Percentiles rank a stretch among this genome's conserved stretches.
phyloP scores from a whole-genome alignment of 768 basidiomycete species.

The Rhodotorula sphaerocarpa region DNA sequence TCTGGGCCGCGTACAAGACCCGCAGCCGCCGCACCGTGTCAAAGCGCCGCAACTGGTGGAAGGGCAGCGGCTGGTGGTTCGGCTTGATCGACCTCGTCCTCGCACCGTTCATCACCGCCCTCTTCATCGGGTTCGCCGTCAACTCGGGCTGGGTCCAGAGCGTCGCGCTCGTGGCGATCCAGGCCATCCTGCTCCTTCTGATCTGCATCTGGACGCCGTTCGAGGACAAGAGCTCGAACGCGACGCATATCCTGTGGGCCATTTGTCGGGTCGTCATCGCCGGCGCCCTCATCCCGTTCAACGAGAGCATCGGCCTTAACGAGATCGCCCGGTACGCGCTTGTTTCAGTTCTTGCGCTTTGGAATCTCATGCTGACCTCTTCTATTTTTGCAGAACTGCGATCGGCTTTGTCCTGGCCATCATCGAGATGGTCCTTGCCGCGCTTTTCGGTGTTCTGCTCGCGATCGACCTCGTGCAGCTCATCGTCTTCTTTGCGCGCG shows the following conservation, averaged over 20 bases:
- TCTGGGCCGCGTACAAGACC: constrained; percentile 31
- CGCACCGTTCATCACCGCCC: constrained; percentile 58
- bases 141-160: constrained; percentile 28
- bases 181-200: constrained; percentile 21
- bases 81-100: constrained; percentile 56
- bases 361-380: background rate
- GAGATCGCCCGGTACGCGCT: constrained; percentile 33
- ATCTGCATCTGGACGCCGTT: constrained; percentile 28
- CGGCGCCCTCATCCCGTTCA: constrained; percentile 28
- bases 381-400: constrained; percentile 14
- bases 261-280: constrained; percentile 22
- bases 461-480: constrained; percentile 30
- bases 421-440: constrained; percentile 23
- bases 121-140: constrained; percentile 52
- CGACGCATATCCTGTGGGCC: constrained; percentile 25
- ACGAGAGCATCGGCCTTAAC: constrained; percentile 24
- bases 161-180: constrained; percentile 24
- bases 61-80: constrained; percentile 44
- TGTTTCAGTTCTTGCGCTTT: too few relatives aligned
- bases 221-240: constrained; percentile 28
- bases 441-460: constrained; percentile 31
- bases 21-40: constrained; percentile 9
- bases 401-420: constrained; percentile 31
- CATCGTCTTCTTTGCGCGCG: constrained; percentile 24
- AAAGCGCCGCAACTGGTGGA: constrained; percentile 18